Evolutionary conservation across 2,329 filamentous ascomycete species (phyloP), one percentile per base, ranked within the genome.

Genomic region (Sporothrix pallida): DNA sequence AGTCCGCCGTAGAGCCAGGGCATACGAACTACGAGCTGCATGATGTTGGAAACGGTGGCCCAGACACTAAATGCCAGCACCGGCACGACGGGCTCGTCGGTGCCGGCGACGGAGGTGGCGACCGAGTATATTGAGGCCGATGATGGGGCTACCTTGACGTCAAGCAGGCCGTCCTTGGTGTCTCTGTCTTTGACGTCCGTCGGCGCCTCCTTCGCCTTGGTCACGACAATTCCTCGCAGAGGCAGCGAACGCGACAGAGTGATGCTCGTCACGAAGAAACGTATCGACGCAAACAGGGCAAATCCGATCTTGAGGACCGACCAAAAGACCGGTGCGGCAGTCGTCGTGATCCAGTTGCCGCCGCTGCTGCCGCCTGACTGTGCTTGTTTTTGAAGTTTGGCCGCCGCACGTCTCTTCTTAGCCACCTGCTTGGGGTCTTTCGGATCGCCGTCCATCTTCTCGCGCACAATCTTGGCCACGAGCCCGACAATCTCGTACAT

Each of bases 401-500:
- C 42, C 20, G 65, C 44, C 31, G 31, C 46, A 2, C 50, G 60
- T 6, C 31, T 12, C 12, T 48, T 63, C 50, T 56, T 52, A 12
- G 20, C 42, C 13, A 23, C 12, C 58, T 46, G 65, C 50, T 63
- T 50, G n/a, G 31, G 46, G 17, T 44, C 26, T 5, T 46, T 58
- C 26, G 44, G 31, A n/a, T 54, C 71, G 72, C 60, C 52, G 72
- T 72, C 63, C 44, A 75, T 75, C 71, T 77, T 79, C 73, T 81
- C 80, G 63, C 77, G 78, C 68, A 80, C 75, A 60, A 84, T 79
- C 75, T 83, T 83, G n/a, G 86, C 87, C 75, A 92, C 82, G 80
- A 95, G 97, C 77, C 91, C 92, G 75, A 97, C 88, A 74, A 89
- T 87, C 81, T 97, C 94, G 89, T 92, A 97, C 77, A 98, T 82